These are phyloP conservation scores for Galerina sulciceps DNA, from an alignment of 768 basidiomycete species.

Conservation along the genomic window DNA sequence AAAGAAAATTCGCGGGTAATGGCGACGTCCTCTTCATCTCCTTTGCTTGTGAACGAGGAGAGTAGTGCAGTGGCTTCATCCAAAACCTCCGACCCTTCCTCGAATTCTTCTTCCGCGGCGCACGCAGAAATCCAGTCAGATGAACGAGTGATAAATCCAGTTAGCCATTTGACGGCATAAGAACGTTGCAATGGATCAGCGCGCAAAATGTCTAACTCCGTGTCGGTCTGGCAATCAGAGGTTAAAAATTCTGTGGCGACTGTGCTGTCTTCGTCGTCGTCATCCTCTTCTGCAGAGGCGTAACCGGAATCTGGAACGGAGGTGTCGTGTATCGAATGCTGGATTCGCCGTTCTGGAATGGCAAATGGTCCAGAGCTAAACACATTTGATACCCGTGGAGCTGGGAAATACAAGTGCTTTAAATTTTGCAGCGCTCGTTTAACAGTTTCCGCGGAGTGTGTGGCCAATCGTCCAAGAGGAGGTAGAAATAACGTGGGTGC, in stretches of 20 bases:
- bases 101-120: constrained; percentile 37
- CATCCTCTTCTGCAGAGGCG: constrained; percentile 72
- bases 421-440: constrained; percentile 47
- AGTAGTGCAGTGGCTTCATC: constrained; percentile 67
- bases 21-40: constrained; percentile 44
- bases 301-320: constrained; percentile 76
- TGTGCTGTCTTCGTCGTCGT: constrained; percentile 36
- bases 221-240: constrained; percentile 26
- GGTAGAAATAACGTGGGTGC: constrained; percentile 62
- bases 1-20: constrained; percentile 62
- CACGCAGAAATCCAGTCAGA: constrained; percentile 49
- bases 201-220: constrained; percentile 50
- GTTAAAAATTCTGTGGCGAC: constrained; percentile 10
- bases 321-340: constrained; percentile 40
- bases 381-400: constrained; percentile 22
- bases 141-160: constrained; percentile 65
- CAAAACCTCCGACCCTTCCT: constrained; percentile 45
- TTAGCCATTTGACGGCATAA: constrained; percentile 77
- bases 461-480: constrained; percentile 47
- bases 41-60: constrained; percentile 48
- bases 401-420: constrained; percentile 55
- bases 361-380: constrained; percentile 29
- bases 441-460: constrained; percentile 38
- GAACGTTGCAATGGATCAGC: constrained; percentile 69
- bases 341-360: constrained; percentile 29